phyloP scores from a whole-genome alignment of 495 filamentous ascomycete genomes.

The Xylaria longipes region DNA sequence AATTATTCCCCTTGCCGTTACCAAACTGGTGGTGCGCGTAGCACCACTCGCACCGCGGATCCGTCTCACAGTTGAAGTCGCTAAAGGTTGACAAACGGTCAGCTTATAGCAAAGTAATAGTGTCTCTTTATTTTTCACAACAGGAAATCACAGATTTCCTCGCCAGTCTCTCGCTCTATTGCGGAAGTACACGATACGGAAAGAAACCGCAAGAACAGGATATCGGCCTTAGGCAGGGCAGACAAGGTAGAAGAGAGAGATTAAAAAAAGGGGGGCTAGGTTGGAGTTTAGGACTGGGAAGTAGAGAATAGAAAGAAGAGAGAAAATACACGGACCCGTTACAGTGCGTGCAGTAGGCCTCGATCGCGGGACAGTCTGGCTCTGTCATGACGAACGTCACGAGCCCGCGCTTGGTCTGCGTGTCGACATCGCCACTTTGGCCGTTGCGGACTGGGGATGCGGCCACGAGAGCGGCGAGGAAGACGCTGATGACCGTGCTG shows the following conservation, averaged over 20 bases:
- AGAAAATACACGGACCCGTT: slow-evolving; percentile 29
- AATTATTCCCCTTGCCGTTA: neutral
- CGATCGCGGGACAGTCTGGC: slow-evolving; percentile 34
- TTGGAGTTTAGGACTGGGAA: neutral
- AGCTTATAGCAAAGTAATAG: neutral
- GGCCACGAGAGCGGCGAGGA: slow-evolving; percentile 28
- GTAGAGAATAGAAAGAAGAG: neutral
- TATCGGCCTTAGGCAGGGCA: neutral
- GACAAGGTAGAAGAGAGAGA: neutral
- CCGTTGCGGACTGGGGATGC: slow-evolving; percentile 7
- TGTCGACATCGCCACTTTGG: neutral
- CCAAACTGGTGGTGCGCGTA: slow-evolving; percentile 28
- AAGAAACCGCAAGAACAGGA: neutral
- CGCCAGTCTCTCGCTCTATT: neutral
- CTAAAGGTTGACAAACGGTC: neutral
- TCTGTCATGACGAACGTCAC: slow-evolving; percentile 16
- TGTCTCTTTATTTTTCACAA: neutral
- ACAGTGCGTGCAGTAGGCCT: slow-evolving; percentile 37
- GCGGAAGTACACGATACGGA: neutral
- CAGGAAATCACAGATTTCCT: neutral
- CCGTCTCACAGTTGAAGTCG: slow-evolving; percentile 38
- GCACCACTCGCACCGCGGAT: slow-evolving; percentile 40
- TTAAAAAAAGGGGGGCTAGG: neutral
- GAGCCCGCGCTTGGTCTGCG: neutral
- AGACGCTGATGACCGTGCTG: slow-evolving; percentile 27